Base-by-base conservation (phyloP, 306 rosid genomes). In the Glycine latifolia region DNA sequence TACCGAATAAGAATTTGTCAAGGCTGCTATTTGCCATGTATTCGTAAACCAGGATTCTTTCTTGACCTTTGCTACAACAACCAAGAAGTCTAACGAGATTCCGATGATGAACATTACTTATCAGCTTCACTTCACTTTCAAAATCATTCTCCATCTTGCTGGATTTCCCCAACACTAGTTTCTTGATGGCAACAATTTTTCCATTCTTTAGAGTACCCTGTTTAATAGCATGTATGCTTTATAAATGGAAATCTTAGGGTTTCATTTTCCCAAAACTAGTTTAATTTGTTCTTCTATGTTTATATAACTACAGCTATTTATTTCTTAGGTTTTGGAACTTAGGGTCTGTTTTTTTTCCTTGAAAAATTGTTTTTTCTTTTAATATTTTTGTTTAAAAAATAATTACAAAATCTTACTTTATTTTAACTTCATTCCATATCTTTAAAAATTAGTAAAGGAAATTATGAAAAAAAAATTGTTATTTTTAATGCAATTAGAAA, bases 51-150 rank as follows among this genome's bases (percentile, higher is more conserved):
- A 91, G 90, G 75, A 90, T 87, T 76, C 88, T 81, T 48, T 91
- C 89, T 43, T 84, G 88, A 12, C 91, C 93, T 80, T 86, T 86
- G 72, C 75, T 84, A 55, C 91, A 88, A 39, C 97, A 91, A 14
- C 97, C 97, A 54, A 91, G 94, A 74, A 91, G 90, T 46, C 94
- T 87, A 66, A 88, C 88, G 0, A 91, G 87, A 56, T 91, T 88
- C 3, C 97, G 62, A 61, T 91, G 97, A 84, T 90, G 94, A 73
- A 91, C 92, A 72, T 90, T 91, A 43, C 97, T 87, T 71, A 90
- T 91, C 47, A 91, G 88, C 81, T 76, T 91, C 5, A 91, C 94
- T 78, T 91, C 97, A 81, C 89, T 88, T 46, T 84, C 88, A 48
- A 91, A 89, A 73, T 87, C 82, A 1, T 83, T 76, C 75, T 88